These are phyloP conservation scores for Sindora glabra DNA, from an alignment of 306 rosid genomes.

Conservation along the genomic window DNA sequence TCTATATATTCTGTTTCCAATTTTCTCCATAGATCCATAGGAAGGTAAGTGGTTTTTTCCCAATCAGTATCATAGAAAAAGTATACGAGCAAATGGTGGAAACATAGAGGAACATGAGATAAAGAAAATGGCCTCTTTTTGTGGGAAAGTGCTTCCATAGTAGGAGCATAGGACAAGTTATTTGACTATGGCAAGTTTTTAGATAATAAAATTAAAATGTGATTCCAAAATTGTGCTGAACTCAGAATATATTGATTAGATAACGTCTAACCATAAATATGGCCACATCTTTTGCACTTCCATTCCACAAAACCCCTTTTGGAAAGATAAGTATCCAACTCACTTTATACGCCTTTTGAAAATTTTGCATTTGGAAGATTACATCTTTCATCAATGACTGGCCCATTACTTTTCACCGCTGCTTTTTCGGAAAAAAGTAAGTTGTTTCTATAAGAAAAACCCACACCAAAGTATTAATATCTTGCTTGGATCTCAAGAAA, in stretches of 20 bases:
- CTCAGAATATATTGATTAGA: conserved; percentile 6
- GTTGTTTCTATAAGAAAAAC: conserved; percentile 22
- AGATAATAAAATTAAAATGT: neutral
- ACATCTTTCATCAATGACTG: conserved; percentile 11
- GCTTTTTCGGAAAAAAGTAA: conserved; percentile 19
- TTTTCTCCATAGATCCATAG: too few species aligned
- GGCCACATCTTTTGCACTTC: conserved; percentile 22
- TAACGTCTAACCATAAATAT: conserved; percentile 13
- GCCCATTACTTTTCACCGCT: conserved; percentile 21
- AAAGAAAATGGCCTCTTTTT: neutral
- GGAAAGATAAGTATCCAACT: conserved; percentile 31
- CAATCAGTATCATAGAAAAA: too few species aligned
- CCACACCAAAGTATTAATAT: conserved; percentile 13
- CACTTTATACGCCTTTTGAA: conserved; percentile 43
- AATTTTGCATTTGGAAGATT: conserved; percentile 27
- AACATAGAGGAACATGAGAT: neutral
- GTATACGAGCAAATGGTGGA: too few species aligned
- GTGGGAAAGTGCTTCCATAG: conserved; percentile 15
- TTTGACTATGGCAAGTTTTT: neutral
- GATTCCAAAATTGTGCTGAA: conserved; percentile 15
- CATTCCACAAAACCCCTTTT: conserved; percentile 43
- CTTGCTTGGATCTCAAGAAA: conserved; percentile 11
- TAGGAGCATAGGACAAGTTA: neutral
- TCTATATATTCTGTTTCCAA: too few species aligned
- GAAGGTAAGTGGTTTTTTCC: too few species aligned